Base-by-base conservation (phyloP, 768 basidiomycete genomes). In the Boletus coccyginus region DNA sequence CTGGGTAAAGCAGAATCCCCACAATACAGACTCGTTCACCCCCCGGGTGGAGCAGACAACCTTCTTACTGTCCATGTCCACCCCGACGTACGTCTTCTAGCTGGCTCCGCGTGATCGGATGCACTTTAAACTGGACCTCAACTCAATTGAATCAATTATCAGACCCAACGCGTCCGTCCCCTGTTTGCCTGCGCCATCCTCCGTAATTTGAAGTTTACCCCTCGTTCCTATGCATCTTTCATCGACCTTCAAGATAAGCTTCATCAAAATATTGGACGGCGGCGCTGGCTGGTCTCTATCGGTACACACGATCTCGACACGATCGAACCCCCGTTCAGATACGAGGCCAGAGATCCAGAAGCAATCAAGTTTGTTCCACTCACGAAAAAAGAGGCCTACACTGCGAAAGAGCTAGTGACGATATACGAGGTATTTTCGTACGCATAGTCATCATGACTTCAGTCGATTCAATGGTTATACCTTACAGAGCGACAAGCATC, bases 211-310 rank as follows among this genome's bases (percentile, higher is more conserved):
- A 86, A 84, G 62, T 95, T 99, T 76, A 92, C 91, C 31, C 85
- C 85, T 42, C 80, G 82, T 50, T 94, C 92, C 39, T 98, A 98
- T 69, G 90, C 89, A 27, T 94, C 92, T 59, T 98, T 99, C 83
- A 96, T 99, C 64, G 97, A 98, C 69, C 77, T 99, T n/a, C 97
- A 99, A 75, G 97, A 99, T 70, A 99, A 98, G 73, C 80, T 99
- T 48, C 97, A 99, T 70, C 90, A 95, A 67, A 99, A 99, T 72
- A 83, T 99, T 35, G 94, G 92, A 66, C 80, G 97, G 55, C 79
- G 89, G 61, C 79, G 97, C 55, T 91, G 90, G 67, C 83, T 99
- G 43, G 97, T 96, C 46, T 85, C 97, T 19, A 97, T 99, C 61
- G 97, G 97, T 54, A 99, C 97, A 2, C 97, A 99, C 63, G 97